Percentiles rank a stretch among this genome's conserved stretches.
phyloP scores from a whole-genome alignment of 2,329 filamentous ascomycete genomes.

The Cladosporium sp. region DNA sequence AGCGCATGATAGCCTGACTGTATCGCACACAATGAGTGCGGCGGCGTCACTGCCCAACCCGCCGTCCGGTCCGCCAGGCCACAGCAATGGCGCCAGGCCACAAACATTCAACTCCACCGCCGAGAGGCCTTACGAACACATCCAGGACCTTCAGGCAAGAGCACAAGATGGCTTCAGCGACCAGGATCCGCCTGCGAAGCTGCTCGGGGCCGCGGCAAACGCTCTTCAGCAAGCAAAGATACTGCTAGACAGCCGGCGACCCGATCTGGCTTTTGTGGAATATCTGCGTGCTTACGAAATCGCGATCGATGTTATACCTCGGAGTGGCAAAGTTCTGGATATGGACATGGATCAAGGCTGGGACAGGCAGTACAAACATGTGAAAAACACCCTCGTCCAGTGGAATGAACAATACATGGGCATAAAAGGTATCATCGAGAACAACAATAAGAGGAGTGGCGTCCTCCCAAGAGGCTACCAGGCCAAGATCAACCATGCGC shows the following conservation, averaged over 20 bases:
- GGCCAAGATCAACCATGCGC: slow-evolving; percentile 19
- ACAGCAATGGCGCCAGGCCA: slow-evolving; percentile 16
- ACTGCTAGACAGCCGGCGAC: slow-evolving; percentile 56
- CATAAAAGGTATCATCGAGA: slow-evolving; percentile 53
- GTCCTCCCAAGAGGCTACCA: slow-evolving; percentile 21
- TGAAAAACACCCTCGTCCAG: slow-evolving; percentile 31
- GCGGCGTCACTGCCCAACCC: slow-evolving; percentile 24
- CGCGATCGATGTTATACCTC: slow-evolving; percentile 71
- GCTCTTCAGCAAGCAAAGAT: slow-evolving; percentile 56
- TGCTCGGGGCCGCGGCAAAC: slow-evolving; percentile 44
- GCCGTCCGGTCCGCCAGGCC: slow-evolving; percentile 14
- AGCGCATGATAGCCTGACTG: neutral
- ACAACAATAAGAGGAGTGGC: slow-evolving; percentile 58
- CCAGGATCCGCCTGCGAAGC: slow-evolving; percentile 30
- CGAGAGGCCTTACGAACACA: slow-evolving; percentile 35
- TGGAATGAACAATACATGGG: slow-evolving; percentile 45
- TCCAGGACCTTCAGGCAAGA: slow-evolving; percentile 45
- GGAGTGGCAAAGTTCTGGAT: slow-evolving; percentile 48
- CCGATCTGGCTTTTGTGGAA: slow-evolving; percentile 76
- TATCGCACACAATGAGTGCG: slow-evolving; percentile 32
- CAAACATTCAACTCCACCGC: slow-evolving; percentile 23
- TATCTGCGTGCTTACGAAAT: slow-evolving; percentile 83
- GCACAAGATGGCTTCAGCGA: slow-evolving; percentile 38
- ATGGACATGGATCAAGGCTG: slow-evolving; percentile 15
- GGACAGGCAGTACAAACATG: slow-evolving; percentile 42